Conservation (phyloP, 352 stramenopile species). For the Globisporangium parvum region DNA sequence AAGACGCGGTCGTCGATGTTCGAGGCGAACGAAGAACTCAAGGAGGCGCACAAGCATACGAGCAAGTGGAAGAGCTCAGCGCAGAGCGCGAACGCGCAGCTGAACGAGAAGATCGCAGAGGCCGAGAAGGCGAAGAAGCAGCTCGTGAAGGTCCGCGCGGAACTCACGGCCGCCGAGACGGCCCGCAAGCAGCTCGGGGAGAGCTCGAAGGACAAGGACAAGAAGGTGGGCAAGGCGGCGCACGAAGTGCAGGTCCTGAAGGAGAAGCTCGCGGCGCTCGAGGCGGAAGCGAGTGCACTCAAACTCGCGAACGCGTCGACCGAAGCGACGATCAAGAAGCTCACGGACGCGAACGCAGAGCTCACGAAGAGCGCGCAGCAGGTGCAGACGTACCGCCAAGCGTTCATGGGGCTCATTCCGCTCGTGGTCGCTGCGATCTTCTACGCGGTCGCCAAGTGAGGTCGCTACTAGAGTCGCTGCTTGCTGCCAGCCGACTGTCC, state of each 20-base stretch:
- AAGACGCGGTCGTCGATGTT: constrained; percentile 63
- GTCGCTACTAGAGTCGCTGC: background rate
- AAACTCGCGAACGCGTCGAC: constrained; percentile 20
- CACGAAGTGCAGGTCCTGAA: constrained; percentile 47
- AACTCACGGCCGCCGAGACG: constrained; percentile 35
- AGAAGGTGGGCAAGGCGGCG: constrained; percentile 58
- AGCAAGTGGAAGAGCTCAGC: constrained; percentile 74
- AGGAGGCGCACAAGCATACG: constrained; percentile 52
- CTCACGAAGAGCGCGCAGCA: constrained; percentile 39
- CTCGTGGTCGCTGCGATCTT: constrained; percentile 42
- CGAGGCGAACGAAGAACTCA: constrained; percentile 70
- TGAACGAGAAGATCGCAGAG: constrained; percentile 64
- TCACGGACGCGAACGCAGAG: constrained; percentile 34
- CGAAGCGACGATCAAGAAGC: constrained; percentile 25
- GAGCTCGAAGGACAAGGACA: constrained; percentile 61
- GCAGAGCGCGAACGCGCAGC: constrained; percentile 46
- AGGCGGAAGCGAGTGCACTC: constrained; percentile 15
- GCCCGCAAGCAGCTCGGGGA: constrained; percentile 44
- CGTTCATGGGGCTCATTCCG: constrained; percentile 46
- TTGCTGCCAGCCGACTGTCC: too few relatives aligned
- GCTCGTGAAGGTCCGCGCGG: constrained; percentile 38
- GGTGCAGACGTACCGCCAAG: constrained; percentile 51
- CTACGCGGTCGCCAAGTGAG: constrained; percentile 51
- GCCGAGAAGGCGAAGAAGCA: constrained; percentile 64
- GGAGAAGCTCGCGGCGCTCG: constrained; percentile 25